Evolutionary conservation across 192 early-diverging fungal species (phyloP), one percentile per base, ranked within the genome.

Genomic region (Borealophlyctis nickersoniae): DNA sequence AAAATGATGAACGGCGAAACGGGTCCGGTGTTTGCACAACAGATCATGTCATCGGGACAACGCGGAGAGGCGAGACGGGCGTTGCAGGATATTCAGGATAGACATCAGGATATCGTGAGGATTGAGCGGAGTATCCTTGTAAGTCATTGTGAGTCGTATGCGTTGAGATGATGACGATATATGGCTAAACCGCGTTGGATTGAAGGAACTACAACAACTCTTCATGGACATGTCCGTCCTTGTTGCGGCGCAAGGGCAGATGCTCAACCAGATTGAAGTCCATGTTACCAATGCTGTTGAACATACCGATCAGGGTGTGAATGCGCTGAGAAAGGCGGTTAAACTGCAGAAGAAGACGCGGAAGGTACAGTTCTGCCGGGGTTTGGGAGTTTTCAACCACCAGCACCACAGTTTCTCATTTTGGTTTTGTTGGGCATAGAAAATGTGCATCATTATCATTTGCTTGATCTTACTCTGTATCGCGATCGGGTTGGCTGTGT

Each of bases 161-260:
- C 76, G 63, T n/a, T n/a, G n/a, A n/a, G n/a, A n/a, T n/a, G n/a
- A n/a, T n/a, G n/a, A n/a, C n/a, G n/a, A n/a, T n/a, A n/a, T n/a
- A n/a, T n/a, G n/a, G n/a, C n/a, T n/a, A n/a, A 86, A 79, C 3
- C 87, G 90, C 62, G 45, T 89, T 19, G 83, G 78, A 28, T 39
- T 31, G 16, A 73, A 89, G 84, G 91, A 94, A 81, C 74, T 94
- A 48, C 90, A 91, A 74, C 86, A 92, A 78, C 72, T 94, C 31
- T 94, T 93, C 58, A 84, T 89, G 34, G 91, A 94, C 63, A 92
- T 94, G 91, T 79, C 90, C 33, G 89, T 91, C 31, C 73, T 93
- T 26, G 87, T 93, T 0, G 80, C 81, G 32, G 81, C 84, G 0
- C 91, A 93, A 62, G 91, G 82, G 30, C 86, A 90, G 34, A 64